These are phyloP conservation scores for Skeletonema menzelii DNA, from an alignment of 108 stramenopile genomes.

Conservation along the genomic window DNA sequence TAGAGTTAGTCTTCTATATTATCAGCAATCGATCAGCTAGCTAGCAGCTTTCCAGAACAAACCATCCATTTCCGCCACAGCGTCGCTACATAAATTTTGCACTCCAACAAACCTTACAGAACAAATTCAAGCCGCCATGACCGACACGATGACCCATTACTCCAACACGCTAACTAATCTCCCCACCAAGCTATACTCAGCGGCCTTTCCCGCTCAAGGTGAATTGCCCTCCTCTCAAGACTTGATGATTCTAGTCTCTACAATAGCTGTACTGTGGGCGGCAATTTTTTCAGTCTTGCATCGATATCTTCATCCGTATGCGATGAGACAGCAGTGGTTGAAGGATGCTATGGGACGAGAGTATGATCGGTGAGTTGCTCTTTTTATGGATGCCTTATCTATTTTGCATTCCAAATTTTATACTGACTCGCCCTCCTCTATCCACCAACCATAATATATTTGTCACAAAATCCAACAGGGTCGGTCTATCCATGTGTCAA, in stretches of 20 bases:
- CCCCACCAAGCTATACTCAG: not conserved
- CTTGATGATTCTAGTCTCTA: constrained; percentile 19
- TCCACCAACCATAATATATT: not conserved
- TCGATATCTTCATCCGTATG: constrained; percentile 7
- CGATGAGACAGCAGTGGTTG: constrained; percentile 21
- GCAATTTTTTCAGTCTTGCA: constrained; percentile 12
- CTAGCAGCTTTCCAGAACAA: too few relatives aligned
- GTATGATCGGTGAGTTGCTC: constrained; percentile 13
- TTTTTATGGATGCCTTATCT: too few relatives aligned
- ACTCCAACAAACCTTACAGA: too few relatives aligned
- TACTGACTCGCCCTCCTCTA: not conserved
- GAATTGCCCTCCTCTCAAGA: constrained; percentile 16
- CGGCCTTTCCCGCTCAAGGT: not conserved
- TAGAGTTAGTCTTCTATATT: too few relatives aligned
- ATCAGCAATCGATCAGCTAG: too few relatives aligned
- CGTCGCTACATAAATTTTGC: too few relatives aligned
- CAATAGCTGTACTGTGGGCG: constrained; percentile 28
- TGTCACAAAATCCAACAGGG: not conserved
- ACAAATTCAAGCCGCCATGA: too few relatives aligned
- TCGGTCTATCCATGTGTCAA: constrained; percentile 16
- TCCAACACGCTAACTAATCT: not conserved
- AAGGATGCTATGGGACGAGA: constrained; percentile 24
- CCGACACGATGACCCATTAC: not conserved
- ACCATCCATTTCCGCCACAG: too few relatives aligned
- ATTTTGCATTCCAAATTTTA: not conserved